Evolutionary conservation across 2,329 filamentous ascomycete genomes (phyloP).

Genomic region (Fusarium solani-melongenae): DNA sequence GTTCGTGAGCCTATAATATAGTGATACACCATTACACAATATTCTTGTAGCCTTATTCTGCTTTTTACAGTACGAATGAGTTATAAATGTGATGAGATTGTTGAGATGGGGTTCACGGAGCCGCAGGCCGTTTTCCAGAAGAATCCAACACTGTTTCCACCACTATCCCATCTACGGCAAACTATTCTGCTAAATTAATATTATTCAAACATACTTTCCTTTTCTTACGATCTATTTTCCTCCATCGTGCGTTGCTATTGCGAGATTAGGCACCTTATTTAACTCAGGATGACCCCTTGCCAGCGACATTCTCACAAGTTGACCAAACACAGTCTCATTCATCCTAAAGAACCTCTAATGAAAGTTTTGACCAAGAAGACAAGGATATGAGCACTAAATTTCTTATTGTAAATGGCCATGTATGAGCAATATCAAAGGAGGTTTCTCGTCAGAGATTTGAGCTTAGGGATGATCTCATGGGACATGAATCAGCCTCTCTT

Average conservation of each 20-base stretch:
- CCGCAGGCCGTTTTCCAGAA: not conserved
- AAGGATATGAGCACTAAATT: too few relatives aligned
- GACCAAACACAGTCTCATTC: not conserved
- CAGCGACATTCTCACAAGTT: not conserved
- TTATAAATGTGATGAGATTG: not conserved
- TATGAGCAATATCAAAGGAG: too few relatives aligned
- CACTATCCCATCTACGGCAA: not conserved
- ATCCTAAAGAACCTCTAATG: not conserved
- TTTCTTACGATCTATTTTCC: not conserved
- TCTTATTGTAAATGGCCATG: too few relatives aligned
- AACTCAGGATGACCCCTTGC: not conserved
- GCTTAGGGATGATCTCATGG: too few relatives aligned
- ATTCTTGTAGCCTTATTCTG: not conserved
- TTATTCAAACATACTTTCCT: not conserved
- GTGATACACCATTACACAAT: not conserved
- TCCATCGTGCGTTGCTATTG: not conserved
- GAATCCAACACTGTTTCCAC: not conserved
- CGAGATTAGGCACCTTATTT: not conserved
- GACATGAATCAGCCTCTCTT: not conserved
- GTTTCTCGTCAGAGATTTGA: too few relatives aligned
- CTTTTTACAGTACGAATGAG: not conserved
- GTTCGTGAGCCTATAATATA: not conserved
- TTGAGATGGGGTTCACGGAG: not conserved
- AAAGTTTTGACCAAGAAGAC: not conserved
- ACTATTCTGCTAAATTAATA: not conserved